Evolutionary conservation across 2,329 filamentous ascomycete species (phyloP).

Genomic region (Annulohypoxylon truncatum): DNA sequence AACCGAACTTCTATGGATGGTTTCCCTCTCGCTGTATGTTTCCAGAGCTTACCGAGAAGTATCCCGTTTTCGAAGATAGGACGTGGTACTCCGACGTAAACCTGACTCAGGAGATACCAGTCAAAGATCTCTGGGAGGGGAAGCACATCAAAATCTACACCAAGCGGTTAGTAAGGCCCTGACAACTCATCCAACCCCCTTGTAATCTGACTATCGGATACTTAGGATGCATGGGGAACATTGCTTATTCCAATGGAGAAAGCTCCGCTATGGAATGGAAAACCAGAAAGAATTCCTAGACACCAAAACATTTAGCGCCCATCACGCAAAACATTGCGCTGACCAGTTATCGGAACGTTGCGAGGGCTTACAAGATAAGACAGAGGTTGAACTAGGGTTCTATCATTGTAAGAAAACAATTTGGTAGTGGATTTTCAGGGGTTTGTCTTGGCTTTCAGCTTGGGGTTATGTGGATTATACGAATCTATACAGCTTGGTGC

Average conservation of each 20-base stretch:
- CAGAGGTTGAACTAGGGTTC: conserved; percentile 35
- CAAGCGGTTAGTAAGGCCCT: not conserved
- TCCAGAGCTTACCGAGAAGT: conserved; percentile 29
- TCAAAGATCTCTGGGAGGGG: not conserved
- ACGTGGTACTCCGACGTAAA: conserved; percentile 35
- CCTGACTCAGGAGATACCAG: conserved; percentile 21
- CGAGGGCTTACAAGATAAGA: conserved; percentile 26
- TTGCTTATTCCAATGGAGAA: conserved; percentile 41
- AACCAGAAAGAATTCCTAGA: conserved; percentile 34
- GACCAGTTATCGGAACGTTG: conserved; percentile 32
- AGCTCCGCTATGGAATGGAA: conserved; percentile 39
- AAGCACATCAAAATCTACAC: not conserved
- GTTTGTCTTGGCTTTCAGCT: not conserved
- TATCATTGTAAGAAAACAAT: conserved; percentile 38
- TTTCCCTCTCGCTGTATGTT: conserved; percentile 40
- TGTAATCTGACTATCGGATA: not conserved
- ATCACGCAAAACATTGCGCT: conserved; percentile 21
- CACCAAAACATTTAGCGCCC: conserved; percentile 36
- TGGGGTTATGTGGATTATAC: not conserved
- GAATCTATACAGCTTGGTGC: not conserved
- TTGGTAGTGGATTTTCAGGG: conserved; percentile 20
- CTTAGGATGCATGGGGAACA: conserved; percentile 36
- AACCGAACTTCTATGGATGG: conserved; percentile 41
- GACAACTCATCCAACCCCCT: not conserved
- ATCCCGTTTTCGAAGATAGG: conserved; percentile 39